Conservation (phyloP, 2,329 filamentous ascomycete genomes). For the Penicillium expansum region DNA sequence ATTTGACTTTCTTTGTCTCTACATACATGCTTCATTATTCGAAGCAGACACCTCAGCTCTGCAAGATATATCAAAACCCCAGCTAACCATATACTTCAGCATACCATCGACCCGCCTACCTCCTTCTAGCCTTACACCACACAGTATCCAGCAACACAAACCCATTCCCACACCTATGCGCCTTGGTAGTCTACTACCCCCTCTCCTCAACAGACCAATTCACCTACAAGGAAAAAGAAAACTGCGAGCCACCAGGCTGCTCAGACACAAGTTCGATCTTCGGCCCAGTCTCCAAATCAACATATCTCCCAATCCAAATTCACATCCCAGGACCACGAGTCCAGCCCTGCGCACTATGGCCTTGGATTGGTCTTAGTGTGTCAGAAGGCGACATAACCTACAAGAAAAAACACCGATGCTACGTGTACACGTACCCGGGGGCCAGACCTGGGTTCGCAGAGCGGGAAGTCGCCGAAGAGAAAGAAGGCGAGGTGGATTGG, state of each 20-base stretch:
- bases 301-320: slow-evolving; percentile 49
- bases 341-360: slow-evolving; percentile 19
- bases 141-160: slow-evolving; percentile 48
- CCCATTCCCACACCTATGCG: slow-evolving; percentile 56
- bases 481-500: slow-evolving; percentile 16
- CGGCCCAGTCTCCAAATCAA: slow-evolving; percentile 25
- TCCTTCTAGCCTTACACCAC: slow-evolving; percentile 49
- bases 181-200: slow-evolving; percentile 60
- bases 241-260: slow-evolving; percentile 35
- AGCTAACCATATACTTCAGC: slow-evolving; percentile 40
- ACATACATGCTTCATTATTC: background rate
- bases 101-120: slow-evolving; percentile 57
- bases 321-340: slow-evolving; percentile 50
- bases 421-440: slow-evolving; percentile 53
- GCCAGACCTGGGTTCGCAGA: slow-evolving; percentile 65
- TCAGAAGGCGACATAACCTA: slow-evolving; percentile 24
- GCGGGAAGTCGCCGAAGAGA: slow-evolving; percentile 60
- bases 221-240: slow-evolving; percentile 6
- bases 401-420: slow-evolving; percentile 33
- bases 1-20: background rate
- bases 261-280: slow-evolving; percentile 31
- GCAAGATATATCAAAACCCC: background rate
- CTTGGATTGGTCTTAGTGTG: slow-evolving; percentile 26
- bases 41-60: background rate
- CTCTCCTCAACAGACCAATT: slow-evolving; percentile 13